These are phyloP conservation scores for Apiospora sp. DNA, from an alignment of 2,329 filamentous ascomycete genomes.

Conservation along the genomic window DNA sequence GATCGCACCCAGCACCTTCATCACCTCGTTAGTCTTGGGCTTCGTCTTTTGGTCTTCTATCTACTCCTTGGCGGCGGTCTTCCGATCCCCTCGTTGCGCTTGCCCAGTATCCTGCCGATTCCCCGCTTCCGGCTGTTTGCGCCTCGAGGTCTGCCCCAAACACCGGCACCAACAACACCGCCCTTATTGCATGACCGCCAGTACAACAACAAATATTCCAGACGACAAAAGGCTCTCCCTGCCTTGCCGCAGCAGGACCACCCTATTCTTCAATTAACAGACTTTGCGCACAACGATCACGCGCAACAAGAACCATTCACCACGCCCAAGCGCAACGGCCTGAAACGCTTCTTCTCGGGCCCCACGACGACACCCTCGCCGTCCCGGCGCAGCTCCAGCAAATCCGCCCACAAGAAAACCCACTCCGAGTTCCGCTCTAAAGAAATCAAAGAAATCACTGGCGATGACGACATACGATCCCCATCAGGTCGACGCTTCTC, in stretches of 20 bases:
- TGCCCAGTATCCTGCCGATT: conserved; percentile 26
- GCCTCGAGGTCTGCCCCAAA: conserved; percentile 13
- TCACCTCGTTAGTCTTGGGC: conserved; percentile 58
- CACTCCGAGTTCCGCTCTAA: conserved; percentile 27
- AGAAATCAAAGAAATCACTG: conserved; percentile 28
- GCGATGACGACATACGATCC: conserved; percentile 29
- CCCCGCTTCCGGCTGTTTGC: conserved; percentile 27
- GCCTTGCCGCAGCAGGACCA: conserved; percentile 30
- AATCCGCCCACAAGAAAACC: conserved; percentile 31
- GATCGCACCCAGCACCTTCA: conserved; percentile 65
- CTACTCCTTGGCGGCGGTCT: conserved; percentile 48
- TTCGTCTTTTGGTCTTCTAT: conserved; percentile 62
- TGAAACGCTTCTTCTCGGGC: conserved; percentile 38
- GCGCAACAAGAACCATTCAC: conserved; percentile 28
- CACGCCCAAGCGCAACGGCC: conserved; percentile 29
- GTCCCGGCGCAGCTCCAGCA: conserved; percentile 33
- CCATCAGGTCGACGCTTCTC: conserved; percentile 56
- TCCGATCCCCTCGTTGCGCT: conserved; percentile 28
- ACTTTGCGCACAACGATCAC: conserved; percentile 33
- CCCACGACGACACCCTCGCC: conserved; percentile 32
- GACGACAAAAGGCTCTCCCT: conserved; percentile 37
- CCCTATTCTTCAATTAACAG: conserved; percentile 38
- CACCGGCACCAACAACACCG: conserved; percentile 8
- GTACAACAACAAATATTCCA: background rate
- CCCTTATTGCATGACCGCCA: conserved; percentile 15